phyloP scores from a whole-genome alignment of 2,329 filamentous ascomycete genomes.

The Verticillium dahliae region DNA sequence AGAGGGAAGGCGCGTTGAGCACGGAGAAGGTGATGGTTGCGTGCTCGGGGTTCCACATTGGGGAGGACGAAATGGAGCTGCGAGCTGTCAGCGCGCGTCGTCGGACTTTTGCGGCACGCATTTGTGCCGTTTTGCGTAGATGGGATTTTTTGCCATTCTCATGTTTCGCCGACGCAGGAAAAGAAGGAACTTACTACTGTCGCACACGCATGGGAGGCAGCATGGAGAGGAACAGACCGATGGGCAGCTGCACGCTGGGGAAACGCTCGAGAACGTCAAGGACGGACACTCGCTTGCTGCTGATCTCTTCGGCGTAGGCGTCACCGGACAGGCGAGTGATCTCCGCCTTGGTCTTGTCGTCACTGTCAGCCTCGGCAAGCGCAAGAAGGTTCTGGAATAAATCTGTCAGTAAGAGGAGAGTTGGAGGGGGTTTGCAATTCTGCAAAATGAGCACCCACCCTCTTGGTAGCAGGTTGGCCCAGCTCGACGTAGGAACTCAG shows the following conservation, averaged over 20 bases:
- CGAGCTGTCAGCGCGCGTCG: conserved; percentile 9
- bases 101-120: too few relatives aligned
- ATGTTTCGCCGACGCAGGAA: not conserved
- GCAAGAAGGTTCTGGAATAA: conserved; percentile 22
- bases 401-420: too few relatives aligned
- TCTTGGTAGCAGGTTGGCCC: conserved; percentile 64
- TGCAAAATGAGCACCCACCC: conserved; percentile 30
- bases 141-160: not conserved
- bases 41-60: conserved; percentile 45
- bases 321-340: conserved; percentile 30
- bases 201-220: conserved; percentile 52
- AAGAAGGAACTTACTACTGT: conserved; percentile 18
- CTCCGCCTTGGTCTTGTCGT: conserved; percentile 24
- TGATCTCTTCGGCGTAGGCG: conserved; percentile 29
- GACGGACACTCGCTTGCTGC: conserved; percentile 44
- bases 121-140: not conserved
- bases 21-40: conserved; percentile 59
- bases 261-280: conserved; percentile 57
- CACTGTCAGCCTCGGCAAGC: conserved; percentile 14
- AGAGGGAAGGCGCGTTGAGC: conserved; percentile 41
- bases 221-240: conserved; percentile 55
- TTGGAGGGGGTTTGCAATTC: rapidly evolving
- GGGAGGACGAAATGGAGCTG: conserved; percentile 61
- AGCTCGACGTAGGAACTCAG: conserved; percentile 69
- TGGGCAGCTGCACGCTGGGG: conserved; percentile 41